Conservation (phyloP, 768 basidiomycete genomes). For the Suillus decipiens region DNA sequence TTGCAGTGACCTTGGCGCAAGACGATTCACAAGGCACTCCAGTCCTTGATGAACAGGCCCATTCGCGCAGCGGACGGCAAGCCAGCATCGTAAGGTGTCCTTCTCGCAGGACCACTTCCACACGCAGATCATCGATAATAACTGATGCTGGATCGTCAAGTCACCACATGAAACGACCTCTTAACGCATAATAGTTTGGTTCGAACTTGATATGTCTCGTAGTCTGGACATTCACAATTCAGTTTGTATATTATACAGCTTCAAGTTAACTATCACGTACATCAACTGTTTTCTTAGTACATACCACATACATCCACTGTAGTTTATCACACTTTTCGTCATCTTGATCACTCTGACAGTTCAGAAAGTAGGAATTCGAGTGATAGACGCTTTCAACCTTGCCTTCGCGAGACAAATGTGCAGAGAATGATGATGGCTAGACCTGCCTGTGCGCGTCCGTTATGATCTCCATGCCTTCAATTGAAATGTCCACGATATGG, state of each 20-base stretch:
- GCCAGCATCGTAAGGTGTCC: not conserved
- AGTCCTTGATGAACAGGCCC: not conserved
- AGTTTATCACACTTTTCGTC: not conserved
- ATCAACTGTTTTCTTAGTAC: not conserved
- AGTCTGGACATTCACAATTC: not conserved
- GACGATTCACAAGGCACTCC: slow-evolving; percentile 2
- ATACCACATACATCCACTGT: not conserved
- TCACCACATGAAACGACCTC: slow-evolving; percentile 1
- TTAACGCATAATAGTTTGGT: not conserved
- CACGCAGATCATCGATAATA: not conserved
- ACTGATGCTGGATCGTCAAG: not conserved
- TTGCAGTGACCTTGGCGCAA: slow-evolving; percentile 19
- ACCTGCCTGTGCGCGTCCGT: not conserved
- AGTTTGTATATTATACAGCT: not conserved
- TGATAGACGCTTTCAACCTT: not conserved
- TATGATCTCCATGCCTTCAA: not conserved
- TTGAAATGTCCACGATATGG: not conserved
- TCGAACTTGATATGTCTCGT: not conserved
- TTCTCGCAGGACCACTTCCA: not conserved
- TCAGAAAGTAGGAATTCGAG: not conserved
- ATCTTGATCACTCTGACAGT: not conserved
- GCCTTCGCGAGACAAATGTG: not conserved
- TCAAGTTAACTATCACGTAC: not conserved
- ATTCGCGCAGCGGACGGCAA: not conserved
- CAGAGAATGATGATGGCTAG: not conserved